Percentiles rank a stretch among this genome's conserved stretches.
Evolutionary conservation across 129 eudicot species (phyloP).

Genomic region (Ambrosia artemisiifolia): DNA sequence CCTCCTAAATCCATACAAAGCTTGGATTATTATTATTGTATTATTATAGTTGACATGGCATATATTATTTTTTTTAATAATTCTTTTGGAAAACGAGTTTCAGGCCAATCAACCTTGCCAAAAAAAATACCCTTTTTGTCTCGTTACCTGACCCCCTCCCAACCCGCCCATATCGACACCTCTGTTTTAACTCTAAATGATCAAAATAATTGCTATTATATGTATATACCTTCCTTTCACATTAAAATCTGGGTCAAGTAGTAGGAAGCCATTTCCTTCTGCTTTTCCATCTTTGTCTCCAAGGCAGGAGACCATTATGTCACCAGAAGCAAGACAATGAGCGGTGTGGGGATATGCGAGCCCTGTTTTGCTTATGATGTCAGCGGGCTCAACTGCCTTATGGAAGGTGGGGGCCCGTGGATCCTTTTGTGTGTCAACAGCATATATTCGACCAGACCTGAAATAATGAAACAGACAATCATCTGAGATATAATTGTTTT

Average conservation of each 20-base stretch:
- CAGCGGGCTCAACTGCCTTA: slow-evolving; percentile 79
- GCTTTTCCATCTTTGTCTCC: slow-evolving; percentile 95
- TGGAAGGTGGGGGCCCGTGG: slow-evolving; percentile 80
- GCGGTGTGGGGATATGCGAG: no score
- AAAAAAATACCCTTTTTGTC: no score
- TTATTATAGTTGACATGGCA: no score
- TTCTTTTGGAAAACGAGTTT: no score
- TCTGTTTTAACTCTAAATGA: no score
- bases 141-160: no score
- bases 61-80: no score
- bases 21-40: no score
- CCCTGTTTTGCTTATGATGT: slow-evolving; percentile 60
- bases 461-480: slow-evolving; percentile 38
- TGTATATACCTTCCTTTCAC: slow-evolving; percentile 90
- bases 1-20: no score
- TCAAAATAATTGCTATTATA: background rate
- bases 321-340: slow-evolving; percentile 97
- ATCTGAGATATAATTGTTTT: no score
- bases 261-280: slow-evolving; percentile 83
- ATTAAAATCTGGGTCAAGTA: slow-evolving; percentile 80
- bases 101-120: no score
- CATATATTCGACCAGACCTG: slow-evolving; percentile 94
- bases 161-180: no score
- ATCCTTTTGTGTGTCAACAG: slow-evolving; percentile 69
- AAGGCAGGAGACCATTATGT: slow-evolving; percentile 89